Percentiles rank a stretch among this genome's conserved stretches.
phyloP scores from a whole-genome alignment of 2,329 filamentous ascomycete species.

The Pezicula carpinea region DNA sequence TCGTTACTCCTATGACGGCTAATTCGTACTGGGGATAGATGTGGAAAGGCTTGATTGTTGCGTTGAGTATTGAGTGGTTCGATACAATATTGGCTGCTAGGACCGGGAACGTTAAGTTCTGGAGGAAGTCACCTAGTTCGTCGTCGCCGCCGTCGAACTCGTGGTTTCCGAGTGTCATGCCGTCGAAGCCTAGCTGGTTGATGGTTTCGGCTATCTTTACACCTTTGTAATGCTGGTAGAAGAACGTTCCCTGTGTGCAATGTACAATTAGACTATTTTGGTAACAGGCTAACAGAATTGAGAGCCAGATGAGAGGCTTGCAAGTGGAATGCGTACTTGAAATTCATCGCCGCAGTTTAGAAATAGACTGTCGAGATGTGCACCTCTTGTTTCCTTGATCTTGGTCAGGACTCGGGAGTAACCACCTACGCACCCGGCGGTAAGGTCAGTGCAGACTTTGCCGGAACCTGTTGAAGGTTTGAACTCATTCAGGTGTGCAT shows the following conservation, averaged over 20 bases:
- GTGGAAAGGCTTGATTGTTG: conserved; percentile 59
- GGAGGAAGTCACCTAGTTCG: conserved; percentile 53
- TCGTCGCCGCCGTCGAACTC: conserved; percentile 63
- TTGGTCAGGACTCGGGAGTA: conserved; percentile 59
- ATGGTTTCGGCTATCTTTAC: conserved; percentile 63
- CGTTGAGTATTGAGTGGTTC: conserved; percentile 53
- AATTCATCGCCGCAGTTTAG: conserved; percentile 64
- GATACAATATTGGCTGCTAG: conserved; percentile 58
- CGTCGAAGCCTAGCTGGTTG: conserved; percentile 59
- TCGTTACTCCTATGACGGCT: conserved; percentile 60
- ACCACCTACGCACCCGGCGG: conserved; percentile 56
- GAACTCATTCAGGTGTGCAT: conserved; percentile 64
- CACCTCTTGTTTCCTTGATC: conserved; percentile 49
- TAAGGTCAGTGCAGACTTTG: conserved; percentile 52
- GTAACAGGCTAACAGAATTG: no score
- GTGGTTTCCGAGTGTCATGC: conserved; percentile 63
- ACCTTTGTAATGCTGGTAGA: conserved; percentile 60
- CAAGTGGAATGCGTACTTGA: conserved; percentile 2
- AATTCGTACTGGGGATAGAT: conserved; percentile 58
- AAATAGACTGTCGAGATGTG: conserved; percentile 53
- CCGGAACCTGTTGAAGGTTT: conserved; percentile 41
- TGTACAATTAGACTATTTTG: not conserved
- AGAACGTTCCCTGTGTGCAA: conserved; percentile 52
- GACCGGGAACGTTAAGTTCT: conserved; percentile 60
- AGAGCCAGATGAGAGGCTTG: no score